Percentiles rank a stretch among this genome's conserved stretches.
phyloP scores from a whole-genome alignment of 2,329 filamentous ascomycete genomes.

The Nigrospora osmanthi region DNA sequence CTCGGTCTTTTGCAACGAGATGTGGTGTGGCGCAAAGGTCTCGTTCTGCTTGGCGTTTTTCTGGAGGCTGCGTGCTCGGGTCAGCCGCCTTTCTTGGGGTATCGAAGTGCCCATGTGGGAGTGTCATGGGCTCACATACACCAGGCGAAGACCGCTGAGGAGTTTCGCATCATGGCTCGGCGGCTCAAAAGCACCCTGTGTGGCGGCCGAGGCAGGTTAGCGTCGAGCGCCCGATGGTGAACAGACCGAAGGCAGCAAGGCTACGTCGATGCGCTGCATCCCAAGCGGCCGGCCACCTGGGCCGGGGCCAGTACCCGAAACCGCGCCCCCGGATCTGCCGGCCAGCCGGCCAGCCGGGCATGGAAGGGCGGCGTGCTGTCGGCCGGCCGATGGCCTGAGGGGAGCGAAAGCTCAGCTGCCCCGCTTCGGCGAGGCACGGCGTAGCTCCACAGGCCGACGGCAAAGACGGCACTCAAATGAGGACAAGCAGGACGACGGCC shows the following conservation, averaged over 20 bases:
- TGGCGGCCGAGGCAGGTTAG: no score
- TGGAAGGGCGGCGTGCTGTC: no score
- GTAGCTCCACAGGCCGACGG: neutral
- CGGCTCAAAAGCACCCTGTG: conserved; percentile 45
- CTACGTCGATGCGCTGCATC: no score
- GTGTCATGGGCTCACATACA: conserved; percentile 31
- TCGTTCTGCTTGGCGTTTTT: conserved; percentile 47
- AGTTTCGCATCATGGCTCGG: conserved; percentile 34
- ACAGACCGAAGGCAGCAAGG: neutral
- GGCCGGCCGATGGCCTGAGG: no score
- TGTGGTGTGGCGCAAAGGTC: conserved; percentile 47
- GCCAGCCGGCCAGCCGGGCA: no score
- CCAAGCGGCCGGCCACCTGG: no score
- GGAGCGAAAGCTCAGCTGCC: no score
- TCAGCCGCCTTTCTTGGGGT: neutral
- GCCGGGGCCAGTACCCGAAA: no score
- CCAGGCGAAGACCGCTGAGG: conserved; percentile 42
- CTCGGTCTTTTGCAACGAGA: conserved; percentile 40
- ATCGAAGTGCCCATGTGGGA: neutral
- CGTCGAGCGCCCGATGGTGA: neutral
- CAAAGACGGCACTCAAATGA: neutral
- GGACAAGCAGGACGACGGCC: neutral
- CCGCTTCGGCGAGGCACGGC: no score
- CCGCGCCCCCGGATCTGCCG: no score
- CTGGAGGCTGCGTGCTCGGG: conserved; percentile 35